A percentile compares a stretch with the other conserved stretches of the same genome.
These are phyloP conservation scores for Pestalotiopsis sp. DNA, from an alignment of 2,329 filamentous ascomycete species.

Conservation along the genomic window DNA sequence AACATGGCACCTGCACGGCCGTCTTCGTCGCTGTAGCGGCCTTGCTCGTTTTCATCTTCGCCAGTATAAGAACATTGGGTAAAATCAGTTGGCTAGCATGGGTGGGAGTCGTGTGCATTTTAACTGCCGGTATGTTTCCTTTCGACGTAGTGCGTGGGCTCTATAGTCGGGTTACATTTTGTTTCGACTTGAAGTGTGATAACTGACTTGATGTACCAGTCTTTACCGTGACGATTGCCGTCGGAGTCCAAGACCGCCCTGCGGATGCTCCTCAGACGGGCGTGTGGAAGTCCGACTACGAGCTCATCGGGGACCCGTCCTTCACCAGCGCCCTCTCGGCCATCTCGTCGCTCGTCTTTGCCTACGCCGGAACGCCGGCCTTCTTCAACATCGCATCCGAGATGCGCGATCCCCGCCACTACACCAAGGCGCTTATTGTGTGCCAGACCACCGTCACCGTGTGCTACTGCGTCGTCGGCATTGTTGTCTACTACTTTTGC, in stretches of 20 bases:
- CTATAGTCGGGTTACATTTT: too few species aligned
- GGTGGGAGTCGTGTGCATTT: background rate
- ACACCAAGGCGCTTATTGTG: background rate
- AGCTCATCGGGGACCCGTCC: background rate
- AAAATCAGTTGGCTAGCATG: slow-evolving; percentile 6
- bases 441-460: background rate
- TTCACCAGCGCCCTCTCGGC: background rate
- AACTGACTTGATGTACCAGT: background rate
- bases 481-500: background rate
- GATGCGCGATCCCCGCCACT: slow-evolving; percentile 1
- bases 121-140: background rate
- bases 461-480: background rate
- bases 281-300: background rate
- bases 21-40: background rate
- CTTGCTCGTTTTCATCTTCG: background rate
- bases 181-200: background rate
- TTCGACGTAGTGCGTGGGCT: too few species aligned
- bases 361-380: background rate
- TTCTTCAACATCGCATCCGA: background rate
- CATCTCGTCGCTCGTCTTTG: background rate
- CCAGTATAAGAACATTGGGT: background rate
- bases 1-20: background rate
- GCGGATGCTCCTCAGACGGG: background rate
- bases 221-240: background rate
- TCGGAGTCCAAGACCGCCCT: background rate